These are phyloP conservation scores for Cerioporus squamosus DNA, from an alignment of 1,284 basidiomycete species.

Conservation along the genomic window DNA sequence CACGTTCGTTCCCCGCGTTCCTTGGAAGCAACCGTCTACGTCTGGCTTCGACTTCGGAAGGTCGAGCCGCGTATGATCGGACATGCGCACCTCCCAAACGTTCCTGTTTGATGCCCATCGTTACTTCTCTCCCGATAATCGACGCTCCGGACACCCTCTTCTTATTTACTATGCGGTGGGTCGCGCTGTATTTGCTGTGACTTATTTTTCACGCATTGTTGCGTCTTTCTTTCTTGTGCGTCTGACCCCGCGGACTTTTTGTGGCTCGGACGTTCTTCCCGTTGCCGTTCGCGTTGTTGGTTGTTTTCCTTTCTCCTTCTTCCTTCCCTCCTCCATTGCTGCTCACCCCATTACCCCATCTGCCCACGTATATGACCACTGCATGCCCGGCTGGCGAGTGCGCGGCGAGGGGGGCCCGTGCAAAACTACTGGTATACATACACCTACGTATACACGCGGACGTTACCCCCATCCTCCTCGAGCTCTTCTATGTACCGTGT, in stretches of 20 bases:
- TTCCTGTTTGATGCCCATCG: neutral
- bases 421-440: neutral
- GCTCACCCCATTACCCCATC: neutral
- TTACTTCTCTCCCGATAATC: slow-evolving; percentile 5
- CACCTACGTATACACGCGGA: neutral
- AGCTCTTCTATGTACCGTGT: neutral
- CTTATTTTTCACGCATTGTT: neutral
- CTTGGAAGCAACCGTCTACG: neutral
- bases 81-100: slow-evolving; percentile 40
- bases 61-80: slow-evolving; percentile 40
- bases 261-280: neutral
- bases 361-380: neutral
- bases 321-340: no score
- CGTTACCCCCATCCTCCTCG: neutral
- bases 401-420: neutral
- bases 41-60: no score
- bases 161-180: slow-evolving; percentile 8
- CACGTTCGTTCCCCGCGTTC: slow-evolving; percentile 63
- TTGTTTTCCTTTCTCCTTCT: neutral
- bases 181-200: slow-evolving; percentile 10
- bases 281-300: neutral
- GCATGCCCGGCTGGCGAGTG: neutral
- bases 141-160: slow-evolving; percentile 7
- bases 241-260: neutral
- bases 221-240: neutral